These are phyloP conservation scores for Gossypium raimondii DNA, from an alignment of 345 rosid species.

Conservation along the genomic window DNA sequence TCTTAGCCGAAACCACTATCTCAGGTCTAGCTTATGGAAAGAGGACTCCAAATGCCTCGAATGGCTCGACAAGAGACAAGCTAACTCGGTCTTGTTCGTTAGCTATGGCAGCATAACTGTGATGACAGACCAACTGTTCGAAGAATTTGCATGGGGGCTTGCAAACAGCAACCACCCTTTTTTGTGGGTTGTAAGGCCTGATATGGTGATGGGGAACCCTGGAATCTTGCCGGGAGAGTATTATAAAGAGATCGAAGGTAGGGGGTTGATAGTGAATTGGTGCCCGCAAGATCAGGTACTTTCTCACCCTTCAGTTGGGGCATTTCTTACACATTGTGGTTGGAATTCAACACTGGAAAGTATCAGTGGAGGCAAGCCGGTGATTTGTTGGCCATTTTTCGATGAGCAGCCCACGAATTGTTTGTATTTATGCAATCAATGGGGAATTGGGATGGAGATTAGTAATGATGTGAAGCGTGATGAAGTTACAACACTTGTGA, in stretches of 20 bases:
- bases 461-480: slow-evolving; percentile 5
- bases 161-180: slow-evolving; percentile 18
- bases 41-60: slow-evolving; percentile 6
- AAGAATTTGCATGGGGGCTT: slow-evolving; percentile 26
- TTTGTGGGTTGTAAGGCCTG: slow-evolving; percentile 21
- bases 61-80: slow-evolving; percentile 14
- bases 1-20: background rate
- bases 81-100: slow-evolving; percentile 16
- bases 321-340: slow-evolving; percentile 19
- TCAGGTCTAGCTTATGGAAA: slow-evolving; percentile 17
- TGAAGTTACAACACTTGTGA: slow-evolving; percentile 4
- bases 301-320: slow-evolving; percentile 8
- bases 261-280: slow-evolving; percentile 20
- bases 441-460: slow-evolving; percentile 16
- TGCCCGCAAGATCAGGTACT: slow-evolving; percentile 20
- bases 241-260: background rate
- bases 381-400: slow-evolving; percentile 23
- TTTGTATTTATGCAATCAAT: slow-evolving; percentile 5
- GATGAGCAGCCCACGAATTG: slow-evolving; percentile 20
- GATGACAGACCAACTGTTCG: background rate
- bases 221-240: background rate
- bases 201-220: slow-evolving; percentile 4
- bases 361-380: slow-evolving; percentile 13
- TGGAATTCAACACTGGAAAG: slow-evolving; percentile 19
- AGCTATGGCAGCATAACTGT: slow-evolving; percentile 17